These are phyloP conservation scores for Hypoxylon sp. DNA, from an alignment of 2,329 filamentous ascomycete species.

Conservation along the genomic window DNA sequence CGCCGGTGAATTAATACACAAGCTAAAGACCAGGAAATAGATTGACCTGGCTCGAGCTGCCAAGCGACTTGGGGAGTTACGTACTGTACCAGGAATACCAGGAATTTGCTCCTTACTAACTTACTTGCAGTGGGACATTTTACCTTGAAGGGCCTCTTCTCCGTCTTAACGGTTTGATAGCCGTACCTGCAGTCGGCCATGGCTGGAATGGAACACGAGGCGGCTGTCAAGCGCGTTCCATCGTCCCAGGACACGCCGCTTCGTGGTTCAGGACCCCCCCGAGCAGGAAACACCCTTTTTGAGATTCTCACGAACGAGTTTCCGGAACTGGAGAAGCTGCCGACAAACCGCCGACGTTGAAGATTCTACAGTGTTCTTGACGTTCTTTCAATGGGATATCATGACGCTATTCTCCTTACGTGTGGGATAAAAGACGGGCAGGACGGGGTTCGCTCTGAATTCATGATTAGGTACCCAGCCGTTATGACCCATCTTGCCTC, in stretches of 20 bases:
- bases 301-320: constrained; percentile 38
- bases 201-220: constrained; percentile 42
- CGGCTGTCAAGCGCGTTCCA: constrained; percentile 41
- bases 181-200: constrained; percentile 37
- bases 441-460: constrained; percentile 10
- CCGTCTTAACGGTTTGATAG: constrained; percentile 34
- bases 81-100: constrained; percentile 39
- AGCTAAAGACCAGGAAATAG: constrained; percentile 40
- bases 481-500: constrained; percentile 8
- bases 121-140: constrained; percentile 40
- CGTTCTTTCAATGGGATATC: constrained; percentile 17
- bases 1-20: constrained; percentile 42
- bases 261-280: constrained; percentile 35
- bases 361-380: constrained; percentile 28
- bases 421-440: too few species aligned
- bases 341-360: constrained; percentile 38
- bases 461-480: constrained; percentile 8
- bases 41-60: constrained; percentile 35
- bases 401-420: constrained; percentile 12
- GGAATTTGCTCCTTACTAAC: constrained; percentile 34
- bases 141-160: constrained; percentile 40
- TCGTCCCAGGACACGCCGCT: constrained; percentile 38
- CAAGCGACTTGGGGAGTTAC: constrained; percentile 35
- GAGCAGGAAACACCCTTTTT: constrained; percentile 27
- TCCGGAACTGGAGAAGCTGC: constrained; percentile 37